Evolutionary conservation across 805 yeast genomes (phyloP).

Genomic region (Saccharomycopsis microspora): DNA sequence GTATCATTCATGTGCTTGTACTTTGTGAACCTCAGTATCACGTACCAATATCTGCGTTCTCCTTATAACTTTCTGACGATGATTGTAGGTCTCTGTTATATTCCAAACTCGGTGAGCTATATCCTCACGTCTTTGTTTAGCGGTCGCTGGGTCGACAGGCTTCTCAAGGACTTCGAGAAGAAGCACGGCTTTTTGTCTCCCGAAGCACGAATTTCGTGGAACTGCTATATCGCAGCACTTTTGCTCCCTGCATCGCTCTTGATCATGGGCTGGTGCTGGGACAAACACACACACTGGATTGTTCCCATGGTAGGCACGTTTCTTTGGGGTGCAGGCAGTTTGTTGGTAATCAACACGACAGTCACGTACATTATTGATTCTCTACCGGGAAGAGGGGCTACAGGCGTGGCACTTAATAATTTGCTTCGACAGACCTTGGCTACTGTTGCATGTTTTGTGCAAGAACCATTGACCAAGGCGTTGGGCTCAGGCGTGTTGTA

Average conservation of each 20-base stretch:
- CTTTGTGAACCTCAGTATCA: conserved; percentile 63
- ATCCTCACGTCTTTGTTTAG: conserved; percentile 68
- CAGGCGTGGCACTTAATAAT: conserved; percentile 79
- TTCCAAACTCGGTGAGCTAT: conserved; percentile 76
- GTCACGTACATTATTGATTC: conserved; percentile 76
- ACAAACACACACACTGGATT: conserved; percentile 53
- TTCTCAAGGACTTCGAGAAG: conserved; percentile 39
- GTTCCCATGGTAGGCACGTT: conserved; percentile 76
- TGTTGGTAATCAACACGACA: conserved; percentile 75
- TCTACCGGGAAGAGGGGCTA: conserved; percentile 79
- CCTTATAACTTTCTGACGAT: conserved; percentile 66
- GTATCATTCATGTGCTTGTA: conserved; percentile 63
- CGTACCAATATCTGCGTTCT: conserved; percentile 43
- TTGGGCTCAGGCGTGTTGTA: conserved; percentile 64
- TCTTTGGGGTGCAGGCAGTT: conserved; percentile 68
- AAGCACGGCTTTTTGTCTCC: conserved; percentile 62
- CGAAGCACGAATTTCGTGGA: conserved; percentile 70
- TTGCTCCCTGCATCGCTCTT: conserved; percentile 54
- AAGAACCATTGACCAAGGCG: conserved; percentile 58
- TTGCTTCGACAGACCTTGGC: conserved; percentile 64
- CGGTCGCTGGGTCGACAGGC: conserved; percentile 66
- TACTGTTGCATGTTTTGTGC: conserved; percentile 62
- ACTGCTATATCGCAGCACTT: conserved; percentile 53
- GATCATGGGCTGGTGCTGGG: conserved; percentile 76
- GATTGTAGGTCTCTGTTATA: conserved; percentile 62